Base-by-base conservation (phyloP, 192 early-diverging fungal genomes). In the Linnemannia elongata region DNA sequence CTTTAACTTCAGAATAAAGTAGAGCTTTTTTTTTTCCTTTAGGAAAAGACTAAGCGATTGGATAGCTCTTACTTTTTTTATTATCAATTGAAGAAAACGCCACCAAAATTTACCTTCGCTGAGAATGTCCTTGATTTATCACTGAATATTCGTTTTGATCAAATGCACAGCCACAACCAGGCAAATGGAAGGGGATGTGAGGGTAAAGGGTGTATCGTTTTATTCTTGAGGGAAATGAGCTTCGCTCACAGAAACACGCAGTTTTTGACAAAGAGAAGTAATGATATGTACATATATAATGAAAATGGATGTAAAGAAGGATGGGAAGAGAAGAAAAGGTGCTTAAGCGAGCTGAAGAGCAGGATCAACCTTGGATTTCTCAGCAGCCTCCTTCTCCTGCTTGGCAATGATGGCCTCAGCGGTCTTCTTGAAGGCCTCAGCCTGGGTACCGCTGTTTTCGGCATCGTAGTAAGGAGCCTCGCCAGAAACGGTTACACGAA, bases 401-500 rank as follows among this genome's bases (percentile, higher is more conserved):
- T 81, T 87, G 18, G 80, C 85, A 33, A 87, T 77, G 63, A 87
- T 87, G 13, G 72, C 85, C 6, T 74, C 77, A 33, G 85, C 79
- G 27, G 79, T 81, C 30, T 36, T 60, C 68, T 77, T 80, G 22
- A 49, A 87, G 41, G 85, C 85, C 85, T 87, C 17, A 18, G 85
- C 79, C 78, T 87, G 85, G 10, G 85, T 87, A 5, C 79, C 72
- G 4, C 71, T 78, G 52, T 75, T 81, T 22, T 78, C 66, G 15
- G 71, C 44, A 39, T 87, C 79, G 54, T 70, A 87, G 68, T 60
- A 87, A 27, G 85, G 85, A 36, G 74, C 74, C 68, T 87, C 85
- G 1, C 85, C 85, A 38, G 85, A 87, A 42, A 87, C 85, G 9
- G 85, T 87, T 7, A 87, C 80, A 10, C 85, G 54, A 47, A 78